Base-by-base conservation (phyloP, 371 early-diverging fungal genomes). In the Apophysomyces ossiformis region DNA sequence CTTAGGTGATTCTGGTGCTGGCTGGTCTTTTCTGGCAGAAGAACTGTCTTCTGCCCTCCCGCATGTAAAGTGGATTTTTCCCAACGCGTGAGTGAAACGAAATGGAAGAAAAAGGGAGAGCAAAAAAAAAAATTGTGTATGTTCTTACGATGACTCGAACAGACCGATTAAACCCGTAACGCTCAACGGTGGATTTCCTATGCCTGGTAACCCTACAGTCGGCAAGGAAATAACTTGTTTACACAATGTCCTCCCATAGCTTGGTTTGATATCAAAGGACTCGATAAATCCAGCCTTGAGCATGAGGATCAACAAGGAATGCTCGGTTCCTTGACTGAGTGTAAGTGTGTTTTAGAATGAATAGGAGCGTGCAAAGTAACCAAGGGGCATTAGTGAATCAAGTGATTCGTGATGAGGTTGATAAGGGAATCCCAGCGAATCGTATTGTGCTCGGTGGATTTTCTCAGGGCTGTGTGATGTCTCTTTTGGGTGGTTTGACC, bases 361-460 rank as follows among this genome's bases (percentile, higher is more conserved):
- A 21, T 37, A 32, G 37, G 37, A 36, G 32, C 13, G 16, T 5
- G 16, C 7, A n/a, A n/a, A n/a, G 11, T 32, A 16, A 16, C 16
- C 37, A 32, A 58, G 57, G n/a, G 38, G 7, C 8, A 18, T 32
- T 18, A 90, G 90, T 95, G 62, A 87, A 86, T 70, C 67, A 82
- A 41, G 74, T 96, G 57, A 83, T 98, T 37, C 84, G 87, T 4
- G 73, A 86, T 11, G 97, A 98, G 75, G 81, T 95, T 8, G 91
- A 91, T 45, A 69, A 66, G 37, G 94, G 95, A 15, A 95, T 96
- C 61, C 88, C 94, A 0, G 78, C 94, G 15, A 82, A 91, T 54
- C 83, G 96, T 15, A 97, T 98, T 58, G 89, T 96, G 37, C 64
- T 98, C 21, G 97, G 96, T 47, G 99, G 99, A 0, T 98, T 98